These are phyloP conservation scores for Cinchona pubescens DNA, from an alignment of 257 asterid genomes.

Conservation along the genomic window DNA sequence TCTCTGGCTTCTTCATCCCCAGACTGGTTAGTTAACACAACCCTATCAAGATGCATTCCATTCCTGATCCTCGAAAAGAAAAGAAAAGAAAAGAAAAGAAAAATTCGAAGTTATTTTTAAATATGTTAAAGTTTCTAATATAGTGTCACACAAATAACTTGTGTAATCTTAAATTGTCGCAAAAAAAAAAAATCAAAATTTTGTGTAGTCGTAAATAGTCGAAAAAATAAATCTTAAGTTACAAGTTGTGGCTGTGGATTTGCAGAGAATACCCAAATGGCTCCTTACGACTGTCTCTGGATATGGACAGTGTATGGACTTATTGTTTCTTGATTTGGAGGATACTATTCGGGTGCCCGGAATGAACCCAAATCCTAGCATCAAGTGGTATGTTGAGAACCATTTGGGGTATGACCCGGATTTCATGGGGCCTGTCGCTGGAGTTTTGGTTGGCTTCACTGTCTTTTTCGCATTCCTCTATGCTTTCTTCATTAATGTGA, in stretches of 20 bases:
- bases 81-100: too few relatives aligned
- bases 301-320: conserved; percentile 92
- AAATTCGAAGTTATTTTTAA: too few relatives aligned
- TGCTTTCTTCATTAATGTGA: conserved; percentile 42
- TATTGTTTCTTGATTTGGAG: conserved; percentile 58
- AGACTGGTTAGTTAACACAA: conserved; percentile 41
- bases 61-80: too few relatives aligned
- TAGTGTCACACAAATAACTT: too few relatives aligned
- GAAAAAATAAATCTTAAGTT: too few relatives aligned
- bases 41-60: too few relatives aligned
- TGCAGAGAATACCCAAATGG: conserved; percentile 85
- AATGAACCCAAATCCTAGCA: conserved; percentile 34
- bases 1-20: conserved; percentile 76
- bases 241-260: too few relatives aligned
- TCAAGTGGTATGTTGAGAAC: conserved; percentile 43
- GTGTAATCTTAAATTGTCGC: too few relatives aligned
- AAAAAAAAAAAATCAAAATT: too few relatives aligned
- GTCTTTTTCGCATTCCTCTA: conserved; percentile 55
- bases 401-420: conserved; percentile 59
- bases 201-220: too few relatives aligned
- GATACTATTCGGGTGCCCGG: conserved; percentile 45
- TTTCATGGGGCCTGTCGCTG: conserved; percentile 49
- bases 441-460: conserved; percentile 43
- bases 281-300: conserved; percentile 80
- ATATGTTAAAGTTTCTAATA: too few relatives aligned